Conservation (phyloP, 2,329 filamentous ascomycete species). For the Cladosporium velox region DNA sequence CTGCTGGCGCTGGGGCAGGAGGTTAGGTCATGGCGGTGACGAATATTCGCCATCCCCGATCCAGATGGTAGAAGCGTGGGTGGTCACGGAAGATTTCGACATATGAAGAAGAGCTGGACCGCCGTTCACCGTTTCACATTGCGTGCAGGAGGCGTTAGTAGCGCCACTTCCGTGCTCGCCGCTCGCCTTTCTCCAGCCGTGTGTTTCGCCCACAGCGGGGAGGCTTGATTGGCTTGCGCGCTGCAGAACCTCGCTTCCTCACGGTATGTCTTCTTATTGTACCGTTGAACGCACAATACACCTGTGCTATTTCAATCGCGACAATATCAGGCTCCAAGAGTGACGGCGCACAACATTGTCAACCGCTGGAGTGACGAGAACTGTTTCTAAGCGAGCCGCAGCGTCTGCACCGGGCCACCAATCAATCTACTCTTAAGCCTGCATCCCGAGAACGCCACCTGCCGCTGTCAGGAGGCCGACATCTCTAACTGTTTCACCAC, state of each 20-base stretch:
- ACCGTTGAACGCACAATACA: background rate
- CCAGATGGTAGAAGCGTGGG: background rate
- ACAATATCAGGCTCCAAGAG: background rate
- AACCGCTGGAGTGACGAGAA: conserved; percentile 2
- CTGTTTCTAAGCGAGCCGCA: background rate
- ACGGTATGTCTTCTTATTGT: background rate
- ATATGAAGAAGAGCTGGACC: background rate
- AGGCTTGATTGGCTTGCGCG: background rate
- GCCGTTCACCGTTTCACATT: background rate
- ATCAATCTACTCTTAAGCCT: conserved; percentile 1
- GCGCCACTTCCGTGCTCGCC: background rate
- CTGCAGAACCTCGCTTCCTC: background rate
- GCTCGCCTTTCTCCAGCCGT: background rate
- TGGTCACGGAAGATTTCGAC: background rate
- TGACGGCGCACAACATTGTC: background rate
- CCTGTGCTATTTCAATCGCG: background rate
- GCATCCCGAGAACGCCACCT: conserved; percentile 12
- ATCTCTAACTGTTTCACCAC: background rate
- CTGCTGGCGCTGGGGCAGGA: background rate
- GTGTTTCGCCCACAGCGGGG: background rate
- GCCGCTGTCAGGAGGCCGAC: conserved; percentile 13
- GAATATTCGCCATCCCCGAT: background rate
- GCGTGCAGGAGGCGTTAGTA: background rate
- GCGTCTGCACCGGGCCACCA: conserved; percentile 11
- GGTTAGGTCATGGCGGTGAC: background rate